Percentiles rank a stretch among this genome's conserved stretches.
These are phyloP conservation scores for Penicillium paxilli DNA, from an alignment of 495 filamentous ascomycete species.

Conservation along the genomic window DNA sequence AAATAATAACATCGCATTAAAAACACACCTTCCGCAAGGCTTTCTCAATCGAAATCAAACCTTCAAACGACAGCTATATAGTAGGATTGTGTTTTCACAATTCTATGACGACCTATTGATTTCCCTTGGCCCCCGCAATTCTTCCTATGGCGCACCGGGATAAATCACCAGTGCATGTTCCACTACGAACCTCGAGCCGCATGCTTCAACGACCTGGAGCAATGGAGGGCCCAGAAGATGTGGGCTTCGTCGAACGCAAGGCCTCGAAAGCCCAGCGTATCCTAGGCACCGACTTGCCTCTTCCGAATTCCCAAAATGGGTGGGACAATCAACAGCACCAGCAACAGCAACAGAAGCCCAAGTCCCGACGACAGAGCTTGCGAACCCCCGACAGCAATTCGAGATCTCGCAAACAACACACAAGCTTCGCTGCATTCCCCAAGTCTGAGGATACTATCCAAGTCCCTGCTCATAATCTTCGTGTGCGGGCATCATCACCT, in stretches of 20 bases:
- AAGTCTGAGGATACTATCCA: constrained; percentile 13
- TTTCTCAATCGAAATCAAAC: not conserved
- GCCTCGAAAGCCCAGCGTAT: constrained; percentile 40
- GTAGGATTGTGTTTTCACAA: not conserved
- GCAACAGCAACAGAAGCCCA: constrained; percentile 4
- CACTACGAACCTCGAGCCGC: constrained; percentile 34
- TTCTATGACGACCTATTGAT: constrained; percentile 4
- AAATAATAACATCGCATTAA: not conserved
- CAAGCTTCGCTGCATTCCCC: constrained; percentile 29
- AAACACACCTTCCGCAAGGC: not conserved
- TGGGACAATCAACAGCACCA: constrained; percentile 21
- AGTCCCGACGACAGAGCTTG: constrained; percentile 29
- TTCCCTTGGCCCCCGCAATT: not conserved
- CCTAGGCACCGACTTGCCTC: constrained; percentile 35
- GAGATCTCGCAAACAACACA: constrained; percentile 14
- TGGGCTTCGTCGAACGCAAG: constrained; percentile 17
- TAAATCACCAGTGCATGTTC: constrained; percentile 24
- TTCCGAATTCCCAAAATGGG: constrained; percentile 20
- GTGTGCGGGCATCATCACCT: constrained; percentile 47
- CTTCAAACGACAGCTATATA: not conserved
- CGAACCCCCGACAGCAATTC: constrained; percentile 28
- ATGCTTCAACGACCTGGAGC: constrained; percentile 13
- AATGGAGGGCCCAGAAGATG: constrained; percentile 22
- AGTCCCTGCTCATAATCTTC: constrained; percentile 31
- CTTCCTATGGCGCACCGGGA: constrained; percentile 20